Evolutionary conservation across 495 filamentous ascomycete genomes (phyloP).

Genomic region (Xylaria telfairii): DNA sequence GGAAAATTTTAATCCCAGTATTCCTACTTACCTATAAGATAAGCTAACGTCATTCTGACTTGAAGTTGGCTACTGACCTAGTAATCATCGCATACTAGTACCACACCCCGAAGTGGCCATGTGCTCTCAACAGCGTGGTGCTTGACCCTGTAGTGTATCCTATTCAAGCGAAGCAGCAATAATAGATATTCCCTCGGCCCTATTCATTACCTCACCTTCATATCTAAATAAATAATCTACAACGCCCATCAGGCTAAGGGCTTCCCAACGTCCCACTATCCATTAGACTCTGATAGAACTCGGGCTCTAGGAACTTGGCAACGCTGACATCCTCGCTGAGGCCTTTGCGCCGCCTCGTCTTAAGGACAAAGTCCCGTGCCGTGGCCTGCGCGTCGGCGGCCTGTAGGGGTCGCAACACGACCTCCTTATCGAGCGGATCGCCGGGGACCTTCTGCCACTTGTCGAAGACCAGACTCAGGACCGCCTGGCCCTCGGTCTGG

Average conservation of each 20-base stretch:
- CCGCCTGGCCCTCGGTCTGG: slow-evolving; percentile 91
- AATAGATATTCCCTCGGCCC: not conserved
- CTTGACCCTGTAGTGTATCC: not conserved
- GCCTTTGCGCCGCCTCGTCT: slow-evolving; percentile 92
- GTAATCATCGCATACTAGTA: not conserved
- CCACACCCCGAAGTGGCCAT: not conserved
- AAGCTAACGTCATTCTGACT: not conserved
- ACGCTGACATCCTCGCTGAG: slow-evolving; percentile 94
- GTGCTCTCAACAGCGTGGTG: no score
- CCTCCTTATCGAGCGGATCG: slow-evolving; percentile 88
- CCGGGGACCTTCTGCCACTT: slow-evolving; percentile 94
- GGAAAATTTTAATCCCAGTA: not conserved
- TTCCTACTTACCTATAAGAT: not conserved
- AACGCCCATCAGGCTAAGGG: slow-evolving; percentile 23
- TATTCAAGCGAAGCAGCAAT: not conserved
- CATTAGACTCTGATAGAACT: slow-evolving; percentile 85
- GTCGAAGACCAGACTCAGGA: slow-evolving; percentile 92
- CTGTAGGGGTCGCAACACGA: slow-evolving; percentile 82
- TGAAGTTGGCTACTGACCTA: not conserved
- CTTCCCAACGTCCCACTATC: slow-evolving; percentile 83
- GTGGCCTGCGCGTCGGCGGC: slow-evolving; percentile 85
- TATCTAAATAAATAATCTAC: not conserved
- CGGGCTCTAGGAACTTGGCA: slow-evolving; percentile 93
- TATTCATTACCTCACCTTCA: not conserved
- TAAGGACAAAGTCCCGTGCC: slow-evolving; percentile 93